These are phyloP conservation scores for Penicillium maclennaniae DNA, from an alignment of 495 filamentous ascomycete species.

Conservation along the genomic window DNA sequence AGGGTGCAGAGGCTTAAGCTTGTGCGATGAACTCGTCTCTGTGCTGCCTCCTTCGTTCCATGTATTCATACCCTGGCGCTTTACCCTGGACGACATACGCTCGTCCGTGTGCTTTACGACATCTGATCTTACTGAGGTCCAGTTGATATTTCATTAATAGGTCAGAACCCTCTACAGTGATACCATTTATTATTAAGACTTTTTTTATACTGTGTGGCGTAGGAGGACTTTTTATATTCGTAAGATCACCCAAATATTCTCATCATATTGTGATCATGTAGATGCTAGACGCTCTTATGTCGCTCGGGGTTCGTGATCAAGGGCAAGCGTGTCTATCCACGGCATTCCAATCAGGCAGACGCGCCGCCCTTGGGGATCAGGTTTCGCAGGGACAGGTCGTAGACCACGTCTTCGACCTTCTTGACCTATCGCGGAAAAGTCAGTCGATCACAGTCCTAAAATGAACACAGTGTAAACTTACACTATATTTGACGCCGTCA, in stretches of 20 bases:
- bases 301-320: background rate
- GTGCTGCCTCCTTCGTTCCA: slow-evolving; percentile 6
- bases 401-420: slow-evolving; percentile 97
- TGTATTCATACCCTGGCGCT: background rate
- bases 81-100: slow-evolving; percentile 5
- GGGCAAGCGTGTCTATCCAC: background rate
- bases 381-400: slow-evolving; percentile 85
- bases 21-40: slow-evolving; percentile 8
- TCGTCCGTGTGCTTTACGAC: slow-evolving; percentile 2
- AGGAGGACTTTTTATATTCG: background rate
- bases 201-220: background rate
- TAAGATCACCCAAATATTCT: background rate
- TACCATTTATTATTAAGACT: background rate
- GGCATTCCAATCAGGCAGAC: slow-evolving; percentile 9
- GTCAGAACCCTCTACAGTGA: background rate
- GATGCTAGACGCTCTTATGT: background rate
- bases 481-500: slow-evolving; percentile 92
- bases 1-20: slow-evolving; percentile 14
- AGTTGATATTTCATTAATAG: background rate
- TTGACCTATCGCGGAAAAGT: slow-evolving; percentile 56
- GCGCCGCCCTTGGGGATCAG: slow-evolving; percentile 55
- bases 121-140: background rate
- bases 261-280: background rate
- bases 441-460: background rate
- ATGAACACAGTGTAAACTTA: slow-evolving; percentile 34